These are phyloP conservation scores for Fraxinus ornus DNA, from an alignment of 305 asterid species.

Conservation along the genomic window DNA sequence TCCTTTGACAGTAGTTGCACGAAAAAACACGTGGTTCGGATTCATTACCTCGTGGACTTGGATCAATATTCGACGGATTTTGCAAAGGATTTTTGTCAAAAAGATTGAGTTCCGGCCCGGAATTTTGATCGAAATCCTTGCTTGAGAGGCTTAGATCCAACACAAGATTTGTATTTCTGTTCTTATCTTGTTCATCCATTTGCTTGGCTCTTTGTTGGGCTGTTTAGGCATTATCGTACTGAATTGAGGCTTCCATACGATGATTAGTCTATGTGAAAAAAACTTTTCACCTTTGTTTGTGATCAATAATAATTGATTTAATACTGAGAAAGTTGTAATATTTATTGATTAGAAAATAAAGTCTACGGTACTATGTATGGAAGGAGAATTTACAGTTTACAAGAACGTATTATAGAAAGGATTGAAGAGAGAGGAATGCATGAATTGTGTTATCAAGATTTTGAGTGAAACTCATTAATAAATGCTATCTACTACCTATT, in stretches of 20 bases:
- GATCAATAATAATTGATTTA: conserved; percentile 30
- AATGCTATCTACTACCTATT: not conserved
- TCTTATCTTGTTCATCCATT: conserved; percentile 15
- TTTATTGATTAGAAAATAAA: conserved; percentile 39
- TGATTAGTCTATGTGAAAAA: conserved; percentile 4
- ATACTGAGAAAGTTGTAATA: conserved; percentile 30
- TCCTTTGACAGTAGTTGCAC: conserved; percentile 79
- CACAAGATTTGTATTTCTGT: conserved; percentile 27
- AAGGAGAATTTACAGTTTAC: conserved; percentile 50
- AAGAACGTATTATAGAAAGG: conserved; percentile 38
- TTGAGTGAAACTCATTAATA: conserved; percentile 23
- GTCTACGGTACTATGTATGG: conserved; percentile 43
- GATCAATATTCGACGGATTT: not conserved
- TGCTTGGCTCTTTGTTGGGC: conserved; percentile 3
- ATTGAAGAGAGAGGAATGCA: conserved; percentile 6
- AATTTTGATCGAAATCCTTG: conserved; percentile 25
- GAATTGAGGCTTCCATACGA: conserved; percentile 37
- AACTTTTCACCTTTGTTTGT: conserved; percentile 18
- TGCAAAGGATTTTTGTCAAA: conserved; percentile 22
- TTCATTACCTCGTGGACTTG: not conserved
- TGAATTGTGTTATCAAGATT: not conserved
- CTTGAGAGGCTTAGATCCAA: conserved; percentile 54
- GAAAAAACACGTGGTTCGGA: conserved; percentile 54
- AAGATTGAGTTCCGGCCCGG: conserved; percentile 40
- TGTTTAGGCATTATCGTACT: conserved; percentile 9